Percentiles rank a stretch among this genome's conserved stretches.
These are phyloP conservation scores for Vachellia collinsii DNA, from an alignment of 306 rosid genomes.

Conservation along the genomic window DNA sequence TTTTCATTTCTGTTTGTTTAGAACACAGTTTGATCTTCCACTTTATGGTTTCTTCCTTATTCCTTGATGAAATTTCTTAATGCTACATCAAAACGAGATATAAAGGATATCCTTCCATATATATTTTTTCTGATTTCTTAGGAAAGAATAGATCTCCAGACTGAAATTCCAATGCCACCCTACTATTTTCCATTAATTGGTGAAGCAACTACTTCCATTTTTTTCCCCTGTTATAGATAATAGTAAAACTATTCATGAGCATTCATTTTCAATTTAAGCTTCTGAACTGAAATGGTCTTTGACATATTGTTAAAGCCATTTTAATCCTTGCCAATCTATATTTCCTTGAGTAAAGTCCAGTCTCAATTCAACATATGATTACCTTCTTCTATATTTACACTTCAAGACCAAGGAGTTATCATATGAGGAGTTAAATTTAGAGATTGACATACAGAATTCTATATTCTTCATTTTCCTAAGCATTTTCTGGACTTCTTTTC, in stretches of 20 bases:
- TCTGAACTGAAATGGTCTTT: neutral
- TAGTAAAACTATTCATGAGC: neutral
- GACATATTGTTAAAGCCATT: neutral
- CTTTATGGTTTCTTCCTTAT: neutral
- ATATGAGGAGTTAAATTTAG: neutral
- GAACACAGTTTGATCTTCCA: neutral
- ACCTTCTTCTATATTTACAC: neutral
- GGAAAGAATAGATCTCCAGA: neutral
- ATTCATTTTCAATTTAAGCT: neutral
- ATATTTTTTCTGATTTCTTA: neutral
- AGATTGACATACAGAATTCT: constrained; percentile 4
- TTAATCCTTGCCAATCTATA: neutral
- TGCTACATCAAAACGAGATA: neutral
- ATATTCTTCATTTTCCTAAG: constrained; percentile 13
- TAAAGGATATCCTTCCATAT: neutral
- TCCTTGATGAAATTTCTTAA: neutral
- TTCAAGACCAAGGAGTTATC: neutral
- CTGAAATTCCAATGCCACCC: neutral
- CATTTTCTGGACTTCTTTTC: neutral
- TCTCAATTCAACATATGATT: neutral
- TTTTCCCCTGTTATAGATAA: neutral
- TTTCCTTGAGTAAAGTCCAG: neutral
- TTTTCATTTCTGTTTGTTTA: neutral
- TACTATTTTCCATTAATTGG: neutral
- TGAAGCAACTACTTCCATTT: neutral